Percentiles rank a stretch among this genome's conserved stretches.
Evolutionary conservation across 2,329 filamentous ascomycete species (phyloP).

Genomic region (Bipolaris gigantea): DNA sequence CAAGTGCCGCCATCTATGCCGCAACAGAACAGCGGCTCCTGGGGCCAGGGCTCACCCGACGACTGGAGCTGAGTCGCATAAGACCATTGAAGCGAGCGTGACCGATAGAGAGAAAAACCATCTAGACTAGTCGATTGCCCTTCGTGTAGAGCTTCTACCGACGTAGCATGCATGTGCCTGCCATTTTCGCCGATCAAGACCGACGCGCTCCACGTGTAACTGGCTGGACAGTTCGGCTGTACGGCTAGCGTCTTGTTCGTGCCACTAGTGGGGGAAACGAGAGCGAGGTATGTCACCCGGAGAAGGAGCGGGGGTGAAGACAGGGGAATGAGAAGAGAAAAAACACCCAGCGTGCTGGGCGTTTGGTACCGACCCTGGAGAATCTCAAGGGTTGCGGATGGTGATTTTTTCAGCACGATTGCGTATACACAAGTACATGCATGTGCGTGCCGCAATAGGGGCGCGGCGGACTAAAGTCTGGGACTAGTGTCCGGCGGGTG

Average conservation of each 20-base stretch:
- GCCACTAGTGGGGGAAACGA: background rate
- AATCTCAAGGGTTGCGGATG: no score
- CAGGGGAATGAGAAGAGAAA: background rate
- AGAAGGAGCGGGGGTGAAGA: background rate
- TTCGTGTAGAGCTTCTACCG: background rate
- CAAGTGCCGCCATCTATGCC: constrained; percentile 1
- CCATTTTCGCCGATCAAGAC: background rate
- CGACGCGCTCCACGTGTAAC: background rate
- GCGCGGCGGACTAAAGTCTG: no score
- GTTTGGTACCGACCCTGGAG: no score
- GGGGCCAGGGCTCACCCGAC: background rate
- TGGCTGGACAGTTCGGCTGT: background rate
- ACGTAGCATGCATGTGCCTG: background rate
- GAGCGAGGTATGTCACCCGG: background rate
- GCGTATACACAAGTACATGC: no score
- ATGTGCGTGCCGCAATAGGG: no score
- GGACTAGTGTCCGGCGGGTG: no score
- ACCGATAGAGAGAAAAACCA: background rate
- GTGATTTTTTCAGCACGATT: no score
- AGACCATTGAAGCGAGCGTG: background rate
- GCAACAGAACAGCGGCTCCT: constrained; percentile 2
- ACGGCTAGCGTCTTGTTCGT: background rate
- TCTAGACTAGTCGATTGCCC: background rate
- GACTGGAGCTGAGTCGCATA: constrained; percentile 8
- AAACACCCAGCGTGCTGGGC: background rate